A percentile compares a stretch with the other conserved stretches of the same genome.
These are phyloP conservation scores for Haplosporangium gracile DNA, from an alignment of 192 early-diverging fungal species.

Conservation along the genomic window DNA sequence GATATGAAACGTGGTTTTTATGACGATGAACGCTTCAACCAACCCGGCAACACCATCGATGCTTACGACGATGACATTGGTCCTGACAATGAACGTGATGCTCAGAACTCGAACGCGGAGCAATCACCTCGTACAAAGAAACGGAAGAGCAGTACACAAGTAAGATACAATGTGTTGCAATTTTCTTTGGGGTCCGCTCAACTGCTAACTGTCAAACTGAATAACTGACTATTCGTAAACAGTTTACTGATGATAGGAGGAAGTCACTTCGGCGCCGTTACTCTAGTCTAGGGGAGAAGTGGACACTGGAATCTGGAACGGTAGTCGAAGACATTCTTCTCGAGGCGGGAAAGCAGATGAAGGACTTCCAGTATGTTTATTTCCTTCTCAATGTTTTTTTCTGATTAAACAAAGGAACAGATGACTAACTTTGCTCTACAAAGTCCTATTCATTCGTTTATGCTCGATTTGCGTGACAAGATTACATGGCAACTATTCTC, in stretches of 20 bases:
- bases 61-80: conserved; percentile 13
- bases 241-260: conserved; percentile 22
- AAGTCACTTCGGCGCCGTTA: conserved; percentile 17
- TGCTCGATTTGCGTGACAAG: conserved; percentile 32
- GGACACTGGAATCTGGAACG: conserved; percentile 21
- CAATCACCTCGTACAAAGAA: conserved; percentile 4
- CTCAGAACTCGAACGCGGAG: neutral
- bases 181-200: neutral
- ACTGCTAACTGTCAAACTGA: neutral
- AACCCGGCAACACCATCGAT: too few relatives aligned
- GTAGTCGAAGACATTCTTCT: conserved; percentile 32
- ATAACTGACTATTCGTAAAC: conserved; percentile 1
- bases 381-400: neutral
- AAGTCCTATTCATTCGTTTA: conserved; percentile 32
- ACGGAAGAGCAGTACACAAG: conserved; percentile 10
- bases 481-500: conserved; percentile 27
- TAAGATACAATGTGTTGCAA: conserved; percentile 4
- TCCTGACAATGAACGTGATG: neutral
- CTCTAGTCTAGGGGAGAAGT: conserved; percentile 28
- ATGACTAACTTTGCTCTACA: conserved; percentile 18
- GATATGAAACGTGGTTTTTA: neutral
- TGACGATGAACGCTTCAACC: too few relatives aligned
- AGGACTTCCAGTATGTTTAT: conserved; percentile 15
- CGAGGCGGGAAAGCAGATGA: conserved; percentile 13
- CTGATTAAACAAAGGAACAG: neutral